Conservation (phyloP, 163 green algal genomes). For the Prototheca wickerhamii region DNA sequence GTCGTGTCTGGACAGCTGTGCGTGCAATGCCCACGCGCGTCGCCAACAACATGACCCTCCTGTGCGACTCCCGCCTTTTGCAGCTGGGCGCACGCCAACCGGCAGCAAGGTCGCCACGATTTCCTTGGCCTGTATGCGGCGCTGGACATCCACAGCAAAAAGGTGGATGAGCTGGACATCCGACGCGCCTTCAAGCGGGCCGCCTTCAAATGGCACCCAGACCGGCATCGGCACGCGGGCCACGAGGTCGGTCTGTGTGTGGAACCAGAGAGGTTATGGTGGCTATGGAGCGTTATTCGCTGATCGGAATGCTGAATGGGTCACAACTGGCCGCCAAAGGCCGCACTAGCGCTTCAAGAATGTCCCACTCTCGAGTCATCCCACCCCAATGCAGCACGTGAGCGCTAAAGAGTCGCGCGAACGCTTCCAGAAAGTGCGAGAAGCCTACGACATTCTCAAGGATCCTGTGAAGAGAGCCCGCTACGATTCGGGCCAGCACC, state of each 20-base stretch:
- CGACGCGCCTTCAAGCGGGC: conserved; percentile 51
- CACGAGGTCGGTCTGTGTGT: not conserved
- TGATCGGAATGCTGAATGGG: not conserved
- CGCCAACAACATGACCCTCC: not conserved
- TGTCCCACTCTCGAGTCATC: not conserved
- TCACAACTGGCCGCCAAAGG: not conserved
- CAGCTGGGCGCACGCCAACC: not conserved
- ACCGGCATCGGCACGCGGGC: conserved; percentile 10
- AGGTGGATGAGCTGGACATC: conserved; percentile 41
- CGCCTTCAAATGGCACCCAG: conserved; percentile 53
- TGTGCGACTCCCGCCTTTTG: not conserved
- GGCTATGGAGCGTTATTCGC: not conserved
- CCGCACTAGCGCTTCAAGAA: no score
- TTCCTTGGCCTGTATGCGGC: conserved; percentile 53
- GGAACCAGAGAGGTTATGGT: not conserved
- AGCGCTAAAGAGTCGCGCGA: not conserved
- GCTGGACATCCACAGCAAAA: conserved; percentile 45
- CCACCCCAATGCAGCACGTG: not conserved
- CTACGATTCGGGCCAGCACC: not conserved
- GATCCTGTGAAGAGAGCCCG: not conserved
- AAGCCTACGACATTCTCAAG: not conserved
- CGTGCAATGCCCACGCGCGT: not conserved
- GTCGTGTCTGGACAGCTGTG: conserved; percentile 1
- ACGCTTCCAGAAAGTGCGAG: not conserved
- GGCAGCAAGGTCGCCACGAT: conserved; percentile 31